Conservation (phyloP, 2,329 filamentous ascomycete genomes). For the Aspergillus sp. region DNA sequence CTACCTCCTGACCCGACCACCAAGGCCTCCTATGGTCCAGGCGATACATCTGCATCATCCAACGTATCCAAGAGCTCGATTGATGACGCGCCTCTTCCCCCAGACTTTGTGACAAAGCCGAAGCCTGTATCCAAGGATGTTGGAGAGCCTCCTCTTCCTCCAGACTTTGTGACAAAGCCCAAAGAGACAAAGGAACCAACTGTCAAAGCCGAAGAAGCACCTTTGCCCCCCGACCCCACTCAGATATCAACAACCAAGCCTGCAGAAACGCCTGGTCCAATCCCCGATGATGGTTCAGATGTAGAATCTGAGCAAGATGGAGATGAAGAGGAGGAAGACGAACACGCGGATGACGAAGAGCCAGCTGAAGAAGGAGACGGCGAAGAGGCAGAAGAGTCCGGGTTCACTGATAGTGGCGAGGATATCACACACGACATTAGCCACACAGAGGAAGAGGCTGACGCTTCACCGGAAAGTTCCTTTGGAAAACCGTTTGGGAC, state of each 20-base stretch:
- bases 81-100: constrained; percentile 36
- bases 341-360: constrained; percentile 34
- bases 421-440: constrained; percentile 40
- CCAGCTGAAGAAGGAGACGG: constrained; percentile 8
- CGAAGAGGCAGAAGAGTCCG: constrained; percentile 27
- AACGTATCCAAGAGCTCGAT: constrained; percentile 36
- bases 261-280: constrained; percentile 20
- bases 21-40: constrained; percentile 40
- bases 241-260: constrained; percentile 6
- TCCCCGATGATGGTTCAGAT: constrained; percentile 33
- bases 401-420: constrained; percentile 43
- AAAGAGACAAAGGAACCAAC: constrained; percentile 5
- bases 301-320: constrained; percentile 25
- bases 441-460: constrained; percentile 28
- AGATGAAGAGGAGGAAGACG: constrained; percentile 38
- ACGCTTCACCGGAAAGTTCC: constrained; percentile 42
- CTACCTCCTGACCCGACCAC: constrained; percentile 46
- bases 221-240: constrained; percentile 23
- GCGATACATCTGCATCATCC: constrained; percentile 46
- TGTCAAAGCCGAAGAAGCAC: constrained; percentile 11
- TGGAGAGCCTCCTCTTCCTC: constrained; percentile 21
- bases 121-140: constrained; percentile 11
- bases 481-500: constrained; percentile 35
- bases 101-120: constrained; percentile 21
- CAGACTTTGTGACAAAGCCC: constrained; percentile 13